Percentiles rank a stretch among this genome's conserved stretches.
These are phyloP conservation scores for Sphenostylis stenocarpa DNA, from an alignment of 306 rosid genomes.

Conservation along the genomic window DNA sequence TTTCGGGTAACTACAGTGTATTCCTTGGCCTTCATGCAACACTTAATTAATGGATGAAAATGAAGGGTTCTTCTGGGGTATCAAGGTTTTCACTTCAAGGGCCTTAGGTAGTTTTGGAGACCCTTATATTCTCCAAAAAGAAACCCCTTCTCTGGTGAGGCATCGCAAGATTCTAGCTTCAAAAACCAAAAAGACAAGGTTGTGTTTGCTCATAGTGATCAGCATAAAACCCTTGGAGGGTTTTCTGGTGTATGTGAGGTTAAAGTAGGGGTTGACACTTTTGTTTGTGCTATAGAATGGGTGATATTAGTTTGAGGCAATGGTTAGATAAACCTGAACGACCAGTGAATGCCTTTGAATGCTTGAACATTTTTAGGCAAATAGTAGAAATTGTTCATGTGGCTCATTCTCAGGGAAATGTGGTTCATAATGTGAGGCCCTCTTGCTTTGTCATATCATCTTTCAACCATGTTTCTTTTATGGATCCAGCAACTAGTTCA, in stretches of 20 bases:
- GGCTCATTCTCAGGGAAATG: conserved; percentile 80
- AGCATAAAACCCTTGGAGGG: conserved; percentile 42
- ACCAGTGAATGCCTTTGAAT: conserved; percentile 60
- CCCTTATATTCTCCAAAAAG: conserved; percentile 22
- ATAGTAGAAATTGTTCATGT: conserved; percentile 67
- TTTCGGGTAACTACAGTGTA: conserved; percentile 35
- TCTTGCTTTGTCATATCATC: conserved; percentile 84
- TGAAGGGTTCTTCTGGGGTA: conserved; percentile 72
- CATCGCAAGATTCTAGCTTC: conserved; percentile 39
- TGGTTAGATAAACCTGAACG: conserved; percentile 82
- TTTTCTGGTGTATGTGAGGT: conserved; percentile 53
- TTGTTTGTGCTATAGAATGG: conserved; percentile 51
- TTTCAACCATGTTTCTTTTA: conserved; percentile 72
- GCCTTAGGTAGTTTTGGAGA: conserved; percentile 49
- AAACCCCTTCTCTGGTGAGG: conserved; percentile 41
- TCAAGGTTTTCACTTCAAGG: conserved; percentile 48
- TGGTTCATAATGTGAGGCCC: conserved; percentile 76
- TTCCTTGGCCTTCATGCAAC: conserved; percentile 51
- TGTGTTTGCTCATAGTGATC: conserved; percentile 32
- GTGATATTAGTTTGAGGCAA: conserved; percentile 72
- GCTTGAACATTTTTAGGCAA: conserved; percentile 77
- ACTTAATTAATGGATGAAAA: conserved; percentile 44
- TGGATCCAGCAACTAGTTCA: conserved; percentile 75
- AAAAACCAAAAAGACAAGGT: conserved; percentile 41
- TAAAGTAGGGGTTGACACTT: no score